Percentiles rank a stretch among this genome's conserved stretches.
phyloP scores from a whole-genome alignment of 352 stramenopile genomes.

The Elongisporangium prolatum region DNA sequence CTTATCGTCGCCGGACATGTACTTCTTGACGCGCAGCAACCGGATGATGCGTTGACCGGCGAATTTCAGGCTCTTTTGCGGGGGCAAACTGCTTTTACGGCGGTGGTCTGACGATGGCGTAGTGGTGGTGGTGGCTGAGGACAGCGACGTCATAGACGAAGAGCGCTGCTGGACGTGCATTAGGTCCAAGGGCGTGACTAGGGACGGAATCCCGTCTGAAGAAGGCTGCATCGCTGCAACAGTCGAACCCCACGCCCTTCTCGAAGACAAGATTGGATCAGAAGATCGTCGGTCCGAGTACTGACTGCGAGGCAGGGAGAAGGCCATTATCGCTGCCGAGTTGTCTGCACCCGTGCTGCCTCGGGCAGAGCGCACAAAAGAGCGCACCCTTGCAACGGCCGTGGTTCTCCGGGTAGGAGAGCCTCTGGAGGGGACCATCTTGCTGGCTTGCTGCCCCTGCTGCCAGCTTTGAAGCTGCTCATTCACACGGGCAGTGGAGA shows the following conservation, averaged over 20 bases:
- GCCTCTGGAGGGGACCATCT: neutral
- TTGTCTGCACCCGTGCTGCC: neutral
- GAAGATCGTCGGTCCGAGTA: neutral
- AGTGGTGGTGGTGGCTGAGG: neutral
- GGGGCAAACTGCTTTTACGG: neutral
- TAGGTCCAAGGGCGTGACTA: neutral
- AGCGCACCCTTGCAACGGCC: neutral
- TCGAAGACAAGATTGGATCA: neutral
- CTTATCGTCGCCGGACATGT: conserved; percentile 41
- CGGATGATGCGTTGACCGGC: conserved; percentile 70
- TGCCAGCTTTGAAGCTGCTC: conserved; percentile 9
- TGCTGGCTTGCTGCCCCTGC: neutral
- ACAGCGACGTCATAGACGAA: neutral
- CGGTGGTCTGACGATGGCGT: neutral
- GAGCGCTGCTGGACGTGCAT: neutral
- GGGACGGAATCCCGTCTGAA: neutral
- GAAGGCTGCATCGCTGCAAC: neutral
- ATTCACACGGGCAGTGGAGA: conserved; percentile 12
- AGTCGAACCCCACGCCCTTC: neutral
- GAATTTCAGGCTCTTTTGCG: conserved; percentile 37
- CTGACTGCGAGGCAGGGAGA: neutral
- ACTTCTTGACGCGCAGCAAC: conserved; percentile 48
- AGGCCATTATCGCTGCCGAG: neutral
- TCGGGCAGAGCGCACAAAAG: neutral
- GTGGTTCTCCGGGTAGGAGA: neutral